Base-by-base conservation (phyloP, 1,284 basidiomycete species). In the Apiotrichum siamense region DNA sequence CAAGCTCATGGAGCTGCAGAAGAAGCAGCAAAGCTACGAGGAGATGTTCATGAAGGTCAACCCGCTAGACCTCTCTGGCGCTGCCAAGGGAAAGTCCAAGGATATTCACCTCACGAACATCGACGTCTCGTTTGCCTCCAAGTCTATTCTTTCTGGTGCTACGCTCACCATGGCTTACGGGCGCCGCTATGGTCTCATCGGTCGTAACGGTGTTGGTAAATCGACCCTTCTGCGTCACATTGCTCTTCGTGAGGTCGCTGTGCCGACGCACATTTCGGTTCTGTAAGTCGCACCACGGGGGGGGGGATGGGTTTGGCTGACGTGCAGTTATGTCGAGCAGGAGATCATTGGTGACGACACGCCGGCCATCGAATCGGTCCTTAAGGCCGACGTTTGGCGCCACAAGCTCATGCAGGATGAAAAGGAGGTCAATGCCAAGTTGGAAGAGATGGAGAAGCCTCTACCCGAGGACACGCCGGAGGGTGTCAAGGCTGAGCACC, bases 21-120 rank as follows among this genome's bases (percentile, higher is more conserved):
- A 86, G 71, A 91, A 91, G 76, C 90, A 94, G 83, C 88, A 94
- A 84, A 84, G 85, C 24, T 97, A 97, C 77, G 93, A 97, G 72
- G 94, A 97, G 70, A 86, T 97, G 84, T 98, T 94, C 77, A 88
- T 98, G 86, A 89, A 94, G 79, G 92, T 98, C 77, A 99, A 99
- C 75, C 91, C 96, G 43, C 76, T 99, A 55, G 90, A 96, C 73
- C 83, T 88, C 2, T 82, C 82, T 27, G 78, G 81, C 1, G 77
- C 83, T 7, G 78, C 86, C 35, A 96, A 93, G 76, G 91, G 73
- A 70, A 97, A 96, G 79, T 90, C 85, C 75, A 96, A 96, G 75
- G 96, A 99, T 73, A 87, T 99, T 50, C 90, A 97, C 66, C 78
- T 99, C 13, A 87, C 88, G 37, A 88, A 87, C 39, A 97, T 99